phyloP scores from a whole-genome alignment of 208 protist genomes.

The Acanthamoeba royreba region DNA sequence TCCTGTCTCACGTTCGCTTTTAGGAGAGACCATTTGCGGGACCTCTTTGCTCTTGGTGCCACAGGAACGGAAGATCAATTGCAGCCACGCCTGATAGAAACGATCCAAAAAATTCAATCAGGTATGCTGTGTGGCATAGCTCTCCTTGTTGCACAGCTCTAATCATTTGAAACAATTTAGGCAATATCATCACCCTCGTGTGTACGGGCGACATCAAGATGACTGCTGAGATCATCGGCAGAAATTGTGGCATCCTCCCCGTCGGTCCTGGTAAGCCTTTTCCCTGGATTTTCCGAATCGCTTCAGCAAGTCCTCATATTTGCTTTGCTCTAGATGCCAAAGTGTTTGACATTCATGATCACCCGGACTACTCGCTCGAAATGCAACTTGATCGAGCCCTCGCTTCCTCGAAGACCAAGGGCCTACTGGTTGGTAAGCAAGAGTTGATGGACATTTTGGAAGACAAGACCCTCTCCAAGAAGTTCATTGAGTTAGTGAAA shows the following conservation, averaged over 20 bases:
- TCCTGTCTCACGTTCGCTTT: background rate
- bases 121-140: background rate
- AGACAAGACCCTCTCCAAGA: background rate
- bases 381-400: constrained; percentile 19
- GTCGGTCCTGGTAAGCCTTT: background rate
- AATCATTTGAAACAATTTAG: background rate
- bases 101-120: constrained; percentile 17
- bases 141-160: background rate
- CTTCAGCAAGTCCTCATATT: background rate
- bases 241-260: constrained; percentile 38
- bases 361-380: background rate
- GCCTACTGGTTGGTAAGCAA: constrained; percentile 33
- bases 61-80: constrained; percentile 46
- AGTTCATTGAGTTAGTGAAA: background rate
- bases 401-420: background rate
- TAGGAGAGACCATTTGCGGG: constrained; percentile 14
- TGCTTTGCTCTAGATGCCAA: background rate
- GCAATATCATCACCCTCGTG: constrained; percentile 43
- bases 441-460: constrained; percentile 42
- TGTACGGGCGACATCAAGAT: constrained; percentile 51
- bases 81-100: constrained; percentile 21
- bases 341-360: constrained; percentile 37
- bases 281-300: background rate
- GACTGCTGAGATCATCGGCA: constrained; percentile 47
- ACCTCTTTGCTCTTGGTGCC: constrained; percentile 10